Evolutionary conservation across 148 eudicot species (phyloP), one percentile per base, ranked within the genome.

Genomic region (Dianthus caryophyllus): DNA sequence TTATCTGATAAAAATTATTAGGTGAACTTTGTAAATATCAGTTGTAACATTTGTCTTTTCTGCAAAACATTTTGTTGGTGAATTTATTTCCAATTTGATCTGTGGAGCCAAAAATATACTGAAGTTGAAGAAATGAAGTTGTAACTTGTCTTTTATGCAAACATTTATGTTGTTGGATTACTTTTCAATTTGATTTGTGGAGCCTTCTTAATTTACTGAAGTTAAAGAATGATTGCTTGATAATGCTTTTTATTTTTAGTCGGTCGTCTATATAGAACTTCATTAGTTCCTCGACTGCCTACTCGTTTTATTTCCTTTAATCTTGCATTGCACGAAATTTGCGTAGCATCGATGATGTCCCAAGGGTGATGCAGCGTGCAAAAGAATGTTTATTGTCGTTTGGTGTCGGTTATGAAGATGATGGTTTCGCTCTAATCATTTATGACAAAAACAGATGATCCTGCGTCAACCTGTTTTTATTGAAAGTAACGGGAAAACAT

Each of bases 1-100:
- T 53, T 67, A 59, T 60, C 11, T 61, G 24, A 56, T 65, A 52
- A 66, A 66, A 54, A 62, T n/a, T n/a, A 63, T 55, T 39, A 66
- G 78, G 58, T 70, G 56, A 58, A 71, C 65, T 52, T 43, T 76
- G 80, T 76, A 76, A 30, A 72, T 76, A 72, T 18, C 60, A 67
- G 66, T 24, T 24, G 4, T 26, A 30, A 61, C 39, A n/a, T 54
- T 22, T 18, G 50, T 68, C 18, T 62, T 47, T 56, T 38, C 39
- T 24, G 64, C 41, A 41, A 68, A 64, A n/a, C 67, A 49, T 61
- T 36, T 60, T 51, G 72, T 76, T 56, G 68, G 38, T 57, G 41
- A 14, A 9, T 29, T 39, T 36, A 38, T 68, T 33, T 66, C 41
- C 25, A 52, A 46, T 77, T 22, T 29, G 68, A 54, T 52, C 6